These are phyloP conservation scores for Laguncularia racemosa DNA, from an alignment of 345 rosid species.

Conservation along the genomic window DNA sequence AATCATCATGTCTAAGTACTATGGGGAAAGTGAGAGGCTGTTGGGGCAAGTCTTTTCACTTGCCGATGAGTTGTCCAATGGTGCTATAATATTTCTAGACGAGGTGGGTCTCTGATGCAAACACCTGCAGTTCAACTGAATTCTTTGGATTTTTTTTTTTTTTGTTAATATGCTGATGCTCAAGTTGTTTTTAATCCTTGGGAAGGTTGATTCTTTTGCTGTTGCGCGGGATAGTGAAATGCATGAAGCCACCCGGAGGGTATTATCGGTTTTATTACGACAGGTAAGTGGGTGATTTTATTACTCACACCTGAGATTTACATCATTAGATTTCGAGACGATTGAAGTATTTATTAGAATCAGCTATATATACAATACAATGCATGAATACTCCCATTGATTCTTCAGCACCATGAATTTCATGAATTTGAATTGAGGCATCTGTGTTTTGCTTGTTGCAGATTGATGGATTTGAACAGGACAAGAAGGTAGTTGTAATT, in stretches of 20 bases:
- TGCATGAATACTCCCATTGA: not conserved
- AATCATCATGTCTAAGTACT: conserved; percentile 82
- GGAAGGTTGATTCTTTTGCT: conserved; percentile 92
- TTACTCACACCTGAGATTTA: not conserved
- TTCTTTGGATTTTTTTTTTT: not conserved
- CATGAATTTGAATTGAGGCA: not conserved
- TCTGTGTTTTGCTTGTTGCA: conserved; percentile 19
- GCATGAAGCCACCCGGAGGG: conserved; percentile 95
- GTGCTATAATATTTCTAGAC: conserved; percentile 81
- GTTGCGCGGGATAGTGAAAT: conserved; percentile 68
- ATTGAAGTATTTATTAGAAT: no score
- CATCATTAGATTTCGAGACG: no score
- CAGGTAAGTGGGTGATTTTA: conserved; percentile 42
- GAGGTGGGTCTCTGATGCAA: conserved; percentile 48
- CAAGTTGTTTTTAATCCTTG: not conserved
- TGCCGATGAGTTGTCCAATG: conserved; percentile 77
- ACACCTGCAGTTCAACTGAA: not conserved
- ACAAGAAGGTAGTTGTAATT: conserved; percentile 75
- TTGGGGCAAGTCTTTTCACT: conserved; percentile 82
- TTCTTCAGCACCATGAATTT: not conserved
- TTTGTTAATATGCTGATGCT: conserved; percentile 1
- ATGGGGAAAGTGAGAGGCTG: conserved; percentile 85
- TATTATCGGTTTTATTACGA: conserved; percentile 77
- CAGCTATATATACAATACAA: not conserved
- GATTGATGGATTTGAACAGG: conserved; percentile 98